Conservation (phyloP, 106 monocot genomes). For the Apostasia shenzhenica region DNA sequence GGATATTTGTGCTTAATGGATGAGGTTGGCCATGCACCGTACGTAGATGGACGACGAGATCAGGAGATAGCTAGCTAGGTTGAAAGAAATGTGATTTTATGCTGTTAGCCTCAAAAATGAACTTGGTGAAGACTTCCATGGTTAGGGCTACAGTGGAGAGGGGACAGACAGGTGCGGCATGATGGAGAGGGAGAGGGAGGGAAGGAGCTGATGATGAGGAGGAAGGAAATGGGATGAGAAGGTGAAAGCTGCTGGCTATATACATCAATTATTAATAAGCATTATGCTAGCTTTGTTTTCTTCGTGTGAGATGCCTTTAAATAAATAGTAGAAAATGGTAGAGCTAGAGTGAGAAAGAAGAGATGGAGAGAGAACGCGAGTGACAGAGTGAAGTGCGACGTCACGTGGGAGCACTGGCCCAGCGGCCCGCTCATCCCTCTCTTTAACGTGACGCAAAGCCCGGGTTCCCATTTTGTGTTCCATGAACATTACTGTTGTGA, state of each 20-base stretch:
- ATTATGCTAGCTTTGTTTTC: slow-evolving; percentile 5
- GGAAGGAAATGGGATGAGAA: background rate
- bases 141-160: no score
- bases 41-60: background rate
- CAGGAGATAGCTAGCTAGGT: background rate
- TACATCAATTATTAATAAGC: background rate
- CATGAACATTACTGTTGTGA: background rate
- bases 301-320: slow-evolving; percentile 7
- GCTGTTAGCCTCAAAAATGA: background rate
- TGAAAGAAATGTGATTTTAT: background rate
- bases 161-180: background rate
- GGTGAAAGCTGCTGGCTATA: background rate
- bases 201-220: background rate
- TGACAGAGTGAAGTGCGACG: background rate
- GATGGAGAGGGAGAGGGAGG: background rate
- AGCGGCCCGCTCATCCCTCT: background rate
- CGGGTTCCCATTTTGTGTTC: slow-evolving; percentile 3
- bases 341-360: background rate
- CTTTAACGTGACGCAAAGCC: background rate
- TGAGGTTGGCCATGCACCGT: slow-evolving; percentile 2
- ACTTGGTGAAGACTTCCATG: no score
- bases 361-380: background rate
- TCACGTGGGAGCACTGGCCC: slow-evolving; percentile 17
- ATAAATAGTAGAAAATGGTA: background rate
- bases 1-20: no score